A percentile compares a stretch with the other conserved stretches of the same genome.
Conservation (phyloP, 164 flowering plant genomes). For the Stephania japonica region DNA sequence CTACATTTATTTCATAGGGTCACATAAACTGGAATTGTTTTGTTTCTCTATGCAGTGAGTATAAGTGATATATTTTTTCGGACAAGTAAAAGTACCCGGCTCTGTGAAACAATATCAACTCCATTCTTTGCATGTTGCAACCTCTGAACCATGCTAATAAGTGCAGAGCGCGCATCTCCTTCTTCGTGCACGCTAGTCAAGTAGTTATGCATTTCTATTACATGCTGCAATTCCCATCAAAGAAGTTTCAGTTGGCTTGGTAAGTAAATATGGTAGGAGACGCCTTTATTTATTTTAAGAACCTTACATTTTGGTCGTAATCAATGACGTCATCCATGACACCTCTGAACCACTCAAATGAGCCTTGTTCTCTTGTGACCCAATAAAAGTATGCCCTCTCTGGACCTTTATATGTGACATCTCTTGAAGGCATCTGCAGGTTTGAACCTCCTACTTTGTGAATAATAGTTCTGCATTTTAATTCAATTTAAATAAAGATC, state of each 20-base stretch:
- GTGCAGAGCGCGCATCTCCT: constrained; percentile 96
- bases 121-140: constrained; percentile 90
- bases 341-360: constrained; percentile 97
- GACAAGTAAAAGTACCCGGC: constrained; percentile 41
- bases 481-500: background rate
- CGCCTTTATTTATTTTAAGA: background rate
- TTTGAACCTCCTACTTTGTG: background rate
- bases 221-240: constrained; percentile 34
- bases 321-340: constrained; percentile 94
- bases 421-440: constrained; percentile 25
- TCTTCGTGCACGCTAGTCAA: constrained; percentile 91
- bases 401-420: constrained; percentile 27
- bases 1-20: too few relatives aligned
- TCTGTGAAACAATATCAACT: constrained; percentile 80
- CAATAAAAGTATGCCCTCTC: constrained; percentile 88
- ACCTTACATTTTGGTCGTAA: constrained; percentile 48
- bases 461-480: background rate
- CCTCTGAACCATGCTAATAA: constrained; percentile 83
- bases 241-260: constrained; percentile 1
- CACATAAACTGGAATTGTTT: too few relatives aligned
- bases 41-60: background rate
- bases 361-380: constrained; percentile 93
- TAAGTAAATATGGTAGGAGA: background rate
- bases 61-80: background rate
- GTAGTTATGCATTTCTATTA: constrained; percentile 94